Conservation (phyloP, 2,329 filamentous ascomycete genomes). For the Dothiorella sarmentorum region DNA sequence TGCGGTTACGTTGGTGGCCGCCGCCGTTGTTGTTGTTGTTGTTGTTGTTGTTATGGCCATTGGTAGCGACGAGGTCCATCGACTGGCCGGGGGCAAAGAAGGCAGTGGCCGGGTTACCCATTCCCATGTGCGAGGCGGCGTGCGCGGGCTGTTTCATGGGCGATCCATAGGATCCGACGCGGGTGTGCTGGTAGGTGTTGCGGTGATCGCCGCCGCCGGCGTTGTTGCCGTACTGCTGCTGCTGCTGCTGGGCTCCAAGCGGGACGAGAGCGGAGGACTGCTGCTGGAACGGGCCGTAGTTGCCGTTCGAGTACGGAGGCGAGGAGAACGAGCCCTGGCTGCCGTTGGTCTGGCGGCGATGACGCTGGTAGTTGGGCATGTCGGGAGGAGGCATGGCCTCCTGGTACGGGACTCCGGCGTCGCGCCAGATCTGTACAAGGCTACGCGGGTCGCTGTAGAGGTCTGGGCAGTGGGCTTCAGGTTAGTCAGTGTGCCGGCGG, state of each 20-base stretch:
- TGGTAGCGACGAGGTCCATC: no score
- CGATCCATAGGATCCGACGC: no score
- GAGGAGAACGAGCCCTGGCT: neutral
- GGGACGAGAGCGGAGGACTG: no score
- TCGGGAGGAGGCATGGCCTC: neutral
- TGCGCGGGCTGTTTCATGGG: no score
- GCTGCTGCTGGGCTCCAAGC: no score
- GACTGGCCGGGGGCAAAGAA: neutral
- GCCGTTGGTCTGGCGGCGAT: neutral
- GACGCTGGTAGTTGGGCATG: neutral
- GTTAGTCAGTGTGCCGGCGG: neutral
- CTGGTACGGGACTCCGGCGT: neutral
- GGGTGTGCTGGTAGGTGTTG: no score
- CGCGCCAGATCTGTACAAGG: slow-evolving; percentile 4
- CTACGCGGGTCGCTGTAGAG: slow-evolving; percentile 7
- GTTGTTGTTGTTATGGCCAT: neutral
- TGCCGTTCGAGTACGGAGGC: neutral
- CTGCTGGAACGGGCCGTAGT: no score
- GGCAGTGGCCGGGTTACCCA: neutral
- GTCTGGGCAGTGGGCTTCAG: neutral
- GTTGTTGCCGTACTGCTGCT: neutral
- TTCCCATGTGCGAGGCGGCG: no score
- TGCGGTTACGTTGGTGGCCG: neutral
- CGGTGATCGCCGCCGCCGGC: neutral
- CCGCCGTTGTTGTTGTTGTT: neutral